Conservation (phyloP, 768 basidiomycete species). For the Amanita exitialis region DNA sequence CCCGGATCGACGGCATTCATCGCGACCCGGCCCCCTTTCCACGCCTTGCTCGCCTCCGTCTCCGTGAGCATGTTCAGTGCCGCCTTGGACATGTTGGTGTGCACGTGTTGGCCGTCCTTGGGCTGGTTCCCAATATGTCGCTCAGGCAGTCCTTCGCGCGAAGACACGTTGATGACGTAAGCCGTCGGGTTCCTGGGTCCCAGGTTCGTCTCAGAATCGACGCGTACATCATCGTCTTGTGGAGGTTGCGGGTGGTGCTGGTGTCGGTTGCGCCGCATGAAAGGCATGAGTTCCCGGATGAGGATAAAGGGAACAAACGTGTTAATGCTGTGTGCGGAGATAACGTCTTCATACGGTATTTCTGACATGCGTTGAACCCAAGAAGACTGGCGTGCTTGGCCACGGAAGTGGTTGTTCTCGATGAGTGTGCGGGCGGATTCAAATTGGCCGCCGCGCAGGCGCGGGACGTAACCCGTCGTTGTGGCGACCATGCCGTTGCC, state of each 20-base stretch:
- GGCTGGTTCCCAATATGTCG: slow-evolving; percentile 8
- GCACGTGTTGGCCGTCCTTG: slow-evolving; percentile 21
- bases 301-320: slow-evolving; percentile 27
- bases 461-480: slow-evolving; percentile 11
- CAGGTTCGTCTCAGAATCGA: no score
- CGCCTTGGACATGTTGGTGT: slow-evolving; percentile 29
- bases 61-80: slow-evolving; percentile 28
- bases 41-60: slow-evolving; percentile 21
- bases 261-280: slow-evolving; percentile 12
- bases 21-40: slow-evolving; percentile 18
- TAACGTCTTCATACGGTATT: slow-evolving; percentile 25
- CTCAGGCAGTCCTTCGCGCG: slow-evolving; percentile 25
- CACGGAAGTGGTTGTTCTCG: slow-evolving; percentile 7
- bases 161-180: slow-evolving; percentile 26
- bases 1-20: slow-evolving; percentile 27
- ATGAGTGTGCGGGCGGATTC: slow-evolving; percentile 2
- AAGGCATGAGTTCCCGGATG: slow-evolving; percentile 20
- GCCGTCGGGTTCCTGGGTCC: slow-evolving; percentile 8
- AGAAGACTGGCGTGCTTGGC: slow-evolving; percentile 11
- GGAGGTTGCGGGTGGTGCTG: not conserved
- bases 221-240: not conserved
- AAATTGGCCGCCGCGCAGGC: slow-evolving; percentile 13
- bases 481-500: not conserved
- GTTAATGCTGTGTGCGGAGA: slow-evolving; percentile 26
- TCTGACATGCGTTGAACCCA: slow-evolving; percentile 23